These are phyloP conservation scores for Cokeromyces recurvatus DNA, from an alignment of 371 early-diverging fungal genomes.

Conservation along the genomic window DNA sequence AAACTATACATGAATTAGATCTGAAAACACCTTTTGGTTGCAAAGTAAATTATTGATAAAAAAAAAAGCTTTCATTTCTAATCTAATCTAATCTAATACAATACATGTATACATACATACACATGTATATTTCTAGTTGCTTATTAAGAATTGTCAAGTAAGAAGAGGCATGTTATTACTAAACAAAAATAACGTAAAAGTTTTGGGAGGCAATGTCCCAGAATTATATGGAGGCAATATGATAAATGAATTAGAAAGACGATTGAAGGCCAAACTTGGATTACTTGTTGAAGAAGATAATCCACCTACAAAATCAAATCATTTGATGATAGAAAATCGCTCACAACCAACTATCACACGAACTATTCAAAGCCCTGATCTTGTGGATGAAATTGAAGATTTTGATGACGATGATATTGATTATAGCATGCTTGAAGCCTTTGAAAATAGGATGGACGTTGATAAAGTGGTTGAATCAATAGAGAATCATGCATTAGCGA, in stretches of 20 bases:
- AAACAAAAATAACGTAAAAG: slow-evolving; percentile 18
- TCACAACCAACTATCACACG: neutral
- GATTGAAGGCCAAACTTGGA: slow-evolving; percentile 24
- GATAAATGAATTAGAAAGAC: slow-evolving; percentile 18
- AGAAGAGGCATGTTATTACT: slow-evolving; percentile 30
- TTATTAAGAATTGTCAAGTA: slow-evolving; percentile 31
- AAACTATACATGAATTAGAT: slow-evolving; percentile 19
- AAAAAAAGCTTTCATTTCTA: neutral
- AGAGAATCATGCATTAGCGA: neutral
- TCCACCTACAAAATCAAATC: neutral
- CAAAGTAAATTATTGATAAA: slow-evolving; percentile 21
- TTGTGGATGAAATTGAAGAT: neutral
- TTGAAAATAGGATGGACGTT: neutral
- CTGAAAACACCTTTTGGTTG: slow-evolving; percentile 38
- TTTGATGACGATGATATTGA: slow-evolving; percentile 6
- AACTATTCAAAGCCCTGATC: neutral
- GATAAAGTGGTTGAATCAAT: neutral
- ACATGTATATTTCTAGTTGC: too few species aligned
- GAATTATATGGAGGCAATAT: slow-evolving; percentile 28
- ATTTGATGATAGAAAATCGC: neutral
- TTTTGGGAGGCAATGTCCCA: slow-evolving; percentile 32
- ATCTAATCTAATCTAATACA: too few species aligned
- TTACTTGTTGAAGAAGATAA: neutral
- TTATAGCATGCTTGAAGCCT: neutral
- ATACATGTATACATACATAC: too few species aligned